Evolutionary conservation across 1,284 basidiomycete species (phyloP).

Genomic region (Phylloboletellus chloephorus): DNA sequence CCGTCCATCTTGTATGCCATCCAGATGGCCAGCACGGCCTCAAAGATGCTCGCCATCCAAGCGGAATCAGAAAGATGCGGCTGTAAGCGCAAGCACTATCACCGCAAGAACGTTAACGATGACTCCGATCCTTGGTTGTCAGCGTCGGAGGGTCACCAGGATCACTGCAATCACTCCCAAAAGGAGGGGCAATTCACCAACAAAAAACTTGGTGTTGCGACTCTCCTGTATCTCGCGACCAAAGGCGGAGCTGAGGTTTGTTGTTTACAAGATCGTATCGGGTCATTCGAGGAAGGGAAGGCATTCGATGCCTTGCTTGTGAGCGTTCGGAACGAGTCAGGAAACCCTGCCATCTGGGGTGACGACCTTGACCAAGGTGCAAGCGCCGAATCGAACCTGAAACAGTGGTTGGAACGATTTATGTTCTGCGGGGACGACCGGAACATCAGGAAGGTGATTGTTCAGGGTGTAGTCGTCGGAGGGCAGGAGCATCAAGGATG

Average conservation of each 20-base stretch:
- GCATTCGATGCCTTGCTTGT: constrained; percentile 87
- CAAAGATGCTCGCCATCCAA: constrained; percentile 64
- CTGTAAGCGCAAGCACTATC: constrained; percentile 10
- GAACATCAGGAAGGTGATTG: constrained; percentile 82
- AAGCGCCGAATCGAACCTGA: constrained; percentile 34
- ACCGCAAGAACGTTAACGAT: not conserved
- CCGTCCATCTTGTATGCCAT: constrained; percentile 82
- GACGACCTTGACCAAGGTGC: constrained; percentile 23
- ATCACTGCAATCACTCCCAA: constrained; percentile 1
- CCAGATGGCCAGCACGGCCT: constrained; percentile 77
- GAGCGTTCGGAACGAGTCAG: constrained; percentile 45
- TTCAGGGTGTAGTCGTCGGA: constrained; percentile 76
- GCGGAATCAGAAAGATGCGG: constrained; percentile 10
- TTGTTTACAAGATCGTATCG: constrained; percentile 64
- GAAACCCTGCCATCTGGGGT: constrained; percentile 63
- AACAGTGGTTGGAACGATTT: constrained; percentile 60
- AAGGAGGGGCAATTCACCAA: constrained; percentile 43
- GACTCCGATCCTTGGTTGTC: not conserved
- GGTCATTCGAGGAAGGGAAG: constrained; percentile 77
- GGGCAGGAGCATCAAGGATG: constrained; percentile 42
- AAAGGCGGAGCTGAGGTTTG: constrained; percentile 88
- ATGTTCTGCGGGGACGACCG: constrained; percentile 85
- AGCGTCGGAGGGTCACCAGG: constrained; percentile 5
- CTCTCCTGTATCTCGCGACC: constrained; percentile 87
- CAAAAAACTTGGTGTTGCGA: constrained; percentile 66